Percentiles rank a stretch among this genome's conserved stretches.
Conservation (phyloP, 179 eudicot species). For the Kewa caespitosa region DNA sequence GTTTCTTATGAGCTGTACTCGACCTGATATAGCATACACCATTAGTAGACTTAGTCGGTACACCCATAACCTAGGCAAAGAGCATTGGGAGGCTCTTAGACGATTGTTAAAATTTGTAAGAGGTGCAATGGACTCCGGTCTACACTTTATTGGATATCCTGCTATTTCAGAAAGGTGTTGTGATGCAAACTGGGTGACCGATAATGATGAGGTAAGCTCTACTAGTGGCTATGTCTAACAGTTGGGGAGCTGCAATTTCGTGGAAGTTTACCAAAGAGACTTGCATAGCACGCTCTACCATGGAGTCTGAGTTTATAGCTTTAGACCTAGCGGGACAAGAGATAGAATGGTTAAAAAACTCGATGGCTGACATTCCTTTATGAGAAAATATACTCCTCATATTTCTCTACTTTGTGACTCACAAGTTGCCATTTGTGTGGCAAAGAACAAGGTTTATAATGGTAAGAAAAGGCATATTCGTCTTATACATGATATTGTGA, state of each 20-base stretch:
- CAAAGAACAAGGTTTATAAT: no score
- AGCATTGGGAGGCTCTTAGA: no score
- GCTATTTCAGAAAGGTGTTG: no score
- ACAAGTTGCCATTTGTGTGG: neutral
- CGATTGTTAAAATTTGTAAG: no score
- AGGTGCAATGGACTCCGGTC: no score
- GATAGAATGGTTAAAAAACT: neutral
- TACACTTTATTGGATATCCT: no score
- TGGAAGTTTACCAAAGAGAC: slow-evolving; percentile 18
- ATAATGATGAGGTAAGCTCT: neutral
- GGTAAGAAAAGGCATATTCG: neutral
- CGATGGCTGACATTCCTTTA: neutral
- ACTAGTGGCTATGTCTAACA: slow-evolving; percentile 19
- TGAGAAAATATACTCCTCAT: neutral
- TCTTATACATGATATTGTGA: neutral
- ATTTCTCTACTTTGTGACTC: neutral
- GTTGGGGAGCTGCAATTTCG: neutral
- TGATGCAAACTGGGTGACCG: neutral
- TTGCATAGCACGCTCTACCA: neutral
- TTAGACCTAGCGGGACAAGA: neutral
- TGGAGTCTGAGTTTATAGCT: slow-evolving; percentile 19
- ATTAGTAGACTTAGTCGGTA: no score
- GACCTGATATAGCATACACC: no score
- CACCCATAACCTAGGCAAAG: no score
- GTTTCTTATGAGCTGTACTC: no score